phyloP scores from a whole-genome alignment of 2,329 filamentous ascomycete genomes.

The Apiospora phragmitis region DNA sequence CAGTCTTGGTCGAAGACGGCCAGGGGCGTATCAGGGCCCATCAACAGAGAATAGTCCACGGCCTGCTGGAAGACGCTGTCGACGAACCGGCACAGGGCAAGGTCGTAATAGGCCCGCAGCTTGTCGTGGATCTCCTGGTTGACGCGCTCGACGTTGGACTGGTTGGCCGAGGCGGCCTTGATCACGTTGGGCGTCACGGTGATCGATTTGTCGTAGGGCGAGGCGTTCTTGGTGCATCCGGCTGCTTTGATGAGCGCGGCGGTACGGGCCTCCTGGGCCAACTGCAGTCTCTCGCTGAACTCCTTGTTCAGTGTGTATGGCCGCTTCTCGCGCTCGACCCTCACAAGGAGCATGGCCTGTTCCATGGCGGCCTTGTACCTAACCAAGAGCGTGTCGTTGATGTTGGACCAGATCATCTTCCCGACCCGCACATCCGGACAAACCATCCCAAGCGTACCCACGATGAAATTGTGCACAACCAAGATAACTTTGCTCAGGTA shows the following conservation, averaged over 20 bases:
- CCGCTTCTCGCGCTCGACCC: constrained; percentile 27
- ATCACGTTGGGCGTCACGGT: not conserved
- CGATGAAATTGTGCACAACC: constrained; percentile 31
- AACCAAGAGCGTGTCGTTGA: constrained; percentile 21
- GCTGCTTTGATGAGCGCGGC: constrained; percentile 14
- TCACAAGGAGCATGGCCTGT: constrained; percentile 25
- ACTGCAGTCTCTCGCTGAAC: constrained; percentile 23
- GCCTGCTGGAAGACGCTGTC: constrained; percentile 36
- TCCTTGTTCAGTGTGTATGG: constrained; percentile 32
- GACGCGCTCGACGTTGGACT: constrained; percentile 22
- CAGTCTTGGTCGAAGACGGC: constrained; percentile 31
- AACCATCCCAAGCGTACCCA: constrained; percentile 14
- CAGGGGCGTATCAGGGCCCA: constrained; percentile 28
- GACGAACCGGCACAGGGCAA: constrained; percentile 33
- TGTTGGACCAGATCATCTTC: constrained; percentile 23
- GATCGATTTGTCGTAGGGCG: not conserved
- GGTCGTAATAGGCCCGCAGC: constrained; percentile 34
- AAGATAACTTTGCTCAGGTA: constrained; percentile 31
- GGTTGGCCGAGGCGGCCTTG: constrained; percentile 18
- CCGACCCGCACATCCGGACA: constrained; percentile 22
- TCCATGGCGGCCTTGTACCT: constrained; percentile 26
- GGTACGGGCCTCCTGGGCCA: not conserved
- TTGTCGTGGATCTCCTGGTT: constrained; percentile 32
- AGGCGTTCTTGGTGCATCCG: constrained; percentile 9
- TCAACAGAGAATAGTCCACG: constrained; percentile 28